Conservation (phyloP, 176 grass and related monocot genomes). For the Saccharum spontaneum region DNA sequence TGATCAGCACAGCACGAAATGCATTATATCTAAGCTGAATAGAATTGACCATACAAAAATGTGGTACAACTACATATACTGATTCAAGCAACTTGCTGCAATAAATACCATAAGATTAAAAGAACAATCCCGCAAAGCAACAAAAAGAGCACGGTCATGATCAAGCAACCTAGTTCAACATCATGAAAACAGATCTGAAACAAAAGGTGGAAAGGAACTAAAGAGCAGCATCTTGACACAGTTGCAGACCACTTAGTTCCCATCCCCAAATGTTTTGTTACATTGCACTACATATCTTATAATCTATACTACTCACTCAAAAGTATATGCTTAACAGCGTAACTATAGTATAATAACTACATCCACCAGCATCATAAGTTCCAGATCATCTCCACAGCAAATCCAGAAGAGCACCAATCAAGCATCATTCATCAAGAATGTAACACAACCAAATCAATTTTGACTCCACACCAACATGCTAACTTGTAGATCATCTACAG, state of each 20-base stretch:
- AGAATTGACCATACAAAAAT: neutral
- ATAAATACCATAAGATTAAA: neutral
- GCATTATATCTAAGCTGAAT: neutral
- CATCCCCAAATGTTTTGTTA: neutral
- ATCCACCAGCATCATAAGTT: neutral
- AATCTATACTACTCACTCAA: neutral
- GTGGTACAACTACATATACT: neutral
- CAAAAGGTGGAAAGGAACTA: neutral
- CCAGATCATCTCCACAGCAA: neutral
- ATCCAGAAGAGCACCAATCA: neutral
- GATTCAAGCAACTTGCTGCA: neutral
- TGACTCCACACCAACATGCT: neutral
- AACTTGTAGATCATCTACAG: neutral
- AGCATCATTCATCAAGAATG: neutral
- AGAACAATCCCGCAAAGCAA: neutral
- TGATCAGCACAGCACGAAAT: constrained; percentile 12
- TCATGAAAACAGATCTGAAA: constrained; percentile 14
- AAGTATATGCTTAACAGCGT: neutral
- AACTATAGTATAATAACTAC: neutral
- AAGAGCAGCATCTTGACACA: neutral
- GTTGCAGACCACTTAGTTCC: neutral
- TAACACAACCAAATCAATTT: neutral
- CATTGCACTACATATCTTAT: neutral
- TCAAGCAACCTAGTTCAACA: neutral
- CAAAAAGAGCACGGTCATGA: neutral